Evolutionary conservation across 495 filamentous ascomycete species (phyloP).

Genomic region (Glutinoglossum americanum): DNA sequence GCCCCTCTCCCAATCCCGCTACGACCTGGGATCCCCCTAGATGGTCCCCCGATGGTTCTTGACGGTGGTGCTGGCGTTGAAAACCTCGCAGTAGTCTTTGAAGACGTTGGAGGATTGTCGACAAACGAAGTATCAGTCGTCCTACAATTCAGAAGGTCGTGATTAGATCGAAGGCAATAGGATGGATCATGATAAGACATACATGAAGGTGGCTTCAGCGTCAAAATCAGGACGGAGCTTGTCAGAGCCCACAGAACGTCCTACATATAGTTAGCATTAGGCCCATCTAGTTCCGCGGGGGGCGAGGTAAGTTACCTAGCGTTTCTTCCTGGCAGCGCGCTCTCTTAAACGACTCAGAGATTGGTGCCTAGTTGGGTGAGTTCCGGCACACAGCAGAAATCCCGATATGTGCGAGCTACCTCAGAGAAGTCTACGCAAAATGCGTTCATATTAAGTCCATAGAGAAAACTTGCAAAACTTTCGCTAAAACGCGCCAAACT

Average conservation of each 20-base stretch:
- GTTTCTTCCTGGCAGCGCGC: constrained; percentile 33
- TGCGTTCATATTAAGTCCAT: constrained; percentile 95
- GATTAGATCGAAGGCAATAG: neutral
- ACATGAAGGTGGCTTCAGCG: constrained; percentile 79
- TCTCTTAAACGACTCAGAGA: constrained; percentile 51
- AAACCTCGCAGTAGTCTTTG: constrained; percentile 45
- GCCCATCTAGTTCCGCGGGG: neutral
- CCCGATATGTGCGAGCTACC: constrained; percentile 24
- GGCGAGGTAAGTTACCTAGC: constrained; percentile 14
- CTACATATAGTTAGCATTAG: neutral
- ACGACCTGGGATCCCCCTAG: neutral
- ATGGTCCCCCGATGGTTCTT: neutral
- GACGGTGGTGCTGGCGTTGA: constrained; percentile 26
- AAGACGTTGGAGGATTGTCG: constrained; percentile 58
- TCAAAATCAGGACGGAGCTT: constrained; percentile 18
- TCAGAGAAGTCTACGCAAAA: constrained; percentile 98
- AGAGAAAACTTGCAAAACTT: constrained; percentile 86
- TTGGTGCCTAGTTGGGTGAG: constrained; percentile 29
- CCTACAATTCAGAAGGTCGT: constrained; percentile 22
- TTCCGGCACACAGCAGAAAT: neutral
- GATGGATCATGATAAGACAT: constrained; percentile 10
- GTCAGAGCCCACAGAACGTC: constrained; percentile 4
- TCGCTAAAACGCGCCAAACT: constrained; percentile 85
- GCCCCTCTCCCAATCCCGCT: neutral
- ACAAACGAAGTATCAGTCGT: constrained; percentile 92